A percentile compares a stretch with the other conserved stretches of the same genome.
These are phyloP conservation scores for Phaeotremella fagi DNA, from an alignment of 768 basidiomycete species.

Conservation along the genomic window DNA sequence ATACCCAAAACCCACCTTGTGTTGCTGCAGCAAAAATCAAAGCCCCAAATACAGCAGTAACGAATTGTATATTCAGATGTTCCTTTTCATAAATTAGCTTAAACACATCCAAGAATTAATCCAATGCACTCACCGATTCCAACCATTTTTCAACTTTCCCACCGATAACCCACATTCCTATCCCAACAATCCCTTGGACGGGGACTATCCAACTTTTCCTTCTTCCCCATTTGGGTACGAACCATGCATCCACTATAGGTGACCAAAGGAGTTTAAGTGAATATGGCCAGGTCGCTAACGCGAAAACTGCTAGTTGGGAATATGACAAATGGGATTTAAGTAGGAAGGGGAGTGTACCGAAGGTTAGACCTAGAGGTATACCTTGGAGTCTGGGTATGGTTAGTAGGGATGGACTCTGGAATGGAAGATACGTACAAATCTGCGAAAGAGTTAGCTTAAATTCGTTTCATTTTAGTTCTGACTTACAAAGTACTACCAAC, in stretches of 20 bases:
- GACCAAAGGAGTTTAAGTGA: constrained; percentile 96
- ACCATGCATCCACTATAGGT: constrained; percentile 91
- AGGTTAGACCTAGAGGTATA: constrained; percentile 86
- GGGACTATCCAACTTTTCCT: constrained; percentile 99
- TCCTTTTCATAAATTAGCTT: constrained; percentile 56
- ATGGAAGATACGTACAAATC: constrained; percentile 5
- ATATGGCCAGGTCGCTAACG: constrained; percentile 71
- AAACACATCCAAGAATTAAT: not conserved
- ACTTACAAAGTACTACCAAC: constrained; percentile 73
- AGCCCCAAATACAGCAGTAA: constrained; percentile 79
- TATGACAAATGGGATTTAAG: constrained; percentile 92
- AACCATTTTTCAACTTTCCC: constrained; percentile 67
- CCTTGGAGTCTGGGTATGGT: constrained; percentile 60
- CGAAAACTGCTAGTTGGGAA: constrained; percentile 91
- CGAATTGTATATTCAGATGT: constrained; percentile 65
- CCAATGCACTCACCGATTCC: constrained; percentile 58
- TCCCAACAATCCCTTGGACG: constrained; percentile 85
- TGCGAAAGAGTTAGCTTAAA: constrained; percentile 8
- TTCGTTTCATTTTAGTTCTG: constrained; percentile 7
- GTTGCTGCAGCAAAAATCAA: constrained; percentile 95
- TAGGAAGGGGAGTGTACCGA: constrained; percentile 95
- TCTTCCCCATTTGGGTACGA: constrained; percentile 66
- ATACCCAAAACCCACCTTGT: constrained; percentile 64
- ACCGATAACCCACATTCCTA: constrained; percentile 55
- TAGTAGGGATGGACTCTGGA: not conserved